Evolutionary conservation across 495 filamentous ascomycete species (phyloP), one percentile per base, ranked within the genome.

Genomic region (Bombardia bombarda): DNA sequence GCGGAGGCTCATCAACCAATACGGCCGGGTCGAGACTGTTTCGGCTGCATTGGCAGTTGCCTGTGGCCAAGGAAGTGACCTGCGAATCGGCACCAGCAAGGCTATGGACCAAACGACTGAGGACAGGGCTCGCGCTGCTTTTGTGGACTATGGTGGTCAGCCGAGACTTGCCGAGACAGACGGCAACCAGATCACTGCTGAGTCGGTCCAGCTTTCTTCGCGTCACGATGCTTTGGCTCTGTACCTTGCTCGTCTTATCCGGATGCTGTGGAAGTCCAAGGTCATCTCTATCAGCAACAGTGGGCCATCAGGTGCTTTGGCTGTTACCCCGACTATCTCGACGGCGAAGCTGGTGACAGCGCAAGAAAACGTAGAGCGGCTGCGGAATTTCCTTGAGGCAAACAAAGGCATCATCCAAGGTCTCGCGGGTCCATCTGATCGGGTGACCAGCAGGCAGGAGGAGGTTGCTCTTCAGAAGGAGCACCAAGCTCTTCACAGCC

Each of bases 1-100:
- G 31, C 83, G 82, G 40, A 86, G 77, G 41, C 95, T 97, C 53
- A 83, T 87, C 43, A 71, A 75, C 25, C 73, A 76, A 3, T 96
- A 97, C 61, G 93, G 93, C 25, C 75, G 86, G 1, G 79, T 77
- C 2, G 92, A 99, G 58, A 87, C 83, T 0, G 78, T 87, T 47
- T 87, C 93, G 0, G 90, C 89, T 40, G 87, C 93, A 8, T 72
- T 99, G 17, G 93, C 93, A 7, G 92, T 97, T n/a, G 89, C 89
- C 12, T 99, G 92, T 58, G 88, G 90, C 10, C 87, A 95, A 58
- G 88, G 86, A 14, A 75, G 81, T 18, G 87, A 90, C 51, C 73
- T 89, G 33, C 63, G 68, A 9, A 78, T 79, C 0, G 71, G 80
- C 0, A 84, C 87, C 41, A 71, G 77, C 19, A 78, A 86, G 37